Percentiles rank a stretch among this genome's conserved stretches.
Evolutionary conservation across 192 early-diverging fungal genomes (phyloP).

Genomic region (Helicostylum pulchrum): DNA sequence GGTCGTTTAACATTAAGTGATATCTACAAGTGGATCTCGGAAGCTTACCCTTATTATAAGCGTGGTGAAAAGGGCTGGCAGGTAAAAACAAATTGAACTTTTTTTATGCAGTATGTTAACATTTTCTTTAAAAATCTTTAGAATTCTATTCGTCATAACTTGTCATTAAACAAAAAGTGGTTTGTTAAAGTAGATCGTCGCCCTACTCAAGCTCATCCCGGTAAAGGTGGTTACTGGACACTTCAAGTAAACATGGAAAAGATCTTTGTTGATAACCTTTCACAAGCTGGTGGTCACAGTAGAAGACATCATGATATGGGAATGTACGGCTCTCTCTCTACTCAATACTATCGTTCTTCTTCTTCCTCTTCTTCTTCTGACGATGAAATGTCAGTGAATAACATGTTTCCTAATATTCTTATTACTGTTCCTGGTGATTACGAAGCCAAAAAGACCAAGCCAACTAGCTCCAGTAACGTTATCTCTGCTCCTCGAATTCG

Average conservation of each 20-base stretch:
- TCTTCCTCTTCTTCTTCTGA: background rate
- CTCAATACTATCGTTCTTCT: background rate
- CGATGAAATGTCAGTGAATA: background rate
- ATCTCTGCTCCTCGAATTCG: conserved; percentile 9
- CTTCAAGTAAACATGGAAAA: conserved; percentile 31
- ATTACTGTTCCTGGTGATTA: conserved; percentile 10
- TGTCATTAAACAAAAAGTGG: conserved; percentile 72
- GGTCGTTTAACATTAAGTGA: conserved; percentile 72
- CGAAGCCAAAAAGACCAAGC: background rate
- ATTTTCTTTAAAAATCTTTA: conserved; percentile 23
- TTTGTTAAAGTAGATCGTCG: conserved; percentile 72
- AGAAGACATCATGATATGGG: conserved; percentile 28
- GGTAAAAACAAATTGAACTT: conserved; percentile 38
- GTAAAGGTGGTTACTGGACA: conserved; percentile 69
- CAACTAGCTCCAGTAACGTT: background rate
- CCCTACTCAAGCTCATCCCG: conserved; percentile 58
- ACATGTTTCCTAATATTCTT: background rate
- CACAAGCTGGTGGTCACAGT: conserved; percentile 26
- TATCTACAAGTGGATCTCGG: conserved; percentile 80
- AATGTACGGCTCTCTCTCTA: background rate
- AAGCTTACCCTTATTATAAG: conserved; percentile 67
- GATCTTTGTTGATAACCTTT: conserved; percentile 32
- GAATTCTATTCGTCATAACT: conserved; percentile 89
- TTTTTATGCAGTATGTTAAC: background rate
- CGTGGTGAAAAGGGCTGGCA: conserved; percentile 72